Evolutionary conservation across 495 filamentous ascomycete species (phyloP), one percentile per base, ranked within the genome.

Genomic region (Neurospora sp.): DNA sequence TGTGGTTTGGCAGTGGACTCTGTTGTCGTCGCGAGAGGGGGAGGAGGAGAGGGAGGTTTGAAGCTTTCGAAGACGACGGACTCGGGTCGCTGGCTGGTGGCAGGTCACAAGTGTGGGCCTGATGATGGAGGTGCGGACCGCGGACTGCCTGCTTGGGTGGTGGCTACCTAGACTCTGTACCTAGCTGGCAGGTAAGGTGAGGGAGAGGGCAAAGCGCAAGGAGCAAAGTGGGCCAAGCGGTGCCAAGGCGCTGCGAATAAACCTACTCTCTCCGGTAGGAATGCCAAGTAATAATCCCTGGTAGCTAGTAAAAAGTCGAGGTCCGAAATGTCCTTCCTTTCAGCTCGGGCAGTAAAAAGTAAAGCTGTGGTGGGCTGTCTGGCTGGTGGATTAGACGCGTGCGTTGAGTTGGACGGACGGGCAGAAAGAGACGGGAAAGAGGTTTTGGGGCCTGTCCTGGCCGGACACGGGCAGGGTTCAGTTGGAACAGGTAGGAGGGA

Each of bases 41-140:
- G 14, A 35, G 53, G 3, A 5, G 40, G 12, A 12, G 53, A 66
- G 27, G 53, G 80, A 68, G 20, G 31, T 70, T 66, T 46, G 10
- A 76, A 77, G 73, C 75, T 73, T 39, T 68, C 73, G 37, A 77
- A 78, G 38, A 73, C 79, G 40, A 53, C 53, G 41, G 76, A 76
- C 53, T 73, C 70, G 70, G 70, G 37, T 46, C 42, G 69, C 42
- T 46, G 70, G 35, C 53, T 66, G 53, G 41, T 18, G 41, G 75
- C 73, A 75, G 77, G 76, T 40, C 70, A 71, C 71, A 74, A 68
- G 74, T 72, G 53, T 66, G 53, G 53, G 53, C 53, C 53, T 66
- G 53, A 66, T 66, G 53, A 66, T 66, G 53, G 27, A 35, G 53
- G 53, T 61, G 27, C 53, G 53, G 53, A 35, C 53, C 53, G 53